Percentiles rank a stretch among this genome's conserved stretches.
Conservation (phyloP, 2,329 filamentous ascomycete species). For the Fusarium sp. region DNA sequence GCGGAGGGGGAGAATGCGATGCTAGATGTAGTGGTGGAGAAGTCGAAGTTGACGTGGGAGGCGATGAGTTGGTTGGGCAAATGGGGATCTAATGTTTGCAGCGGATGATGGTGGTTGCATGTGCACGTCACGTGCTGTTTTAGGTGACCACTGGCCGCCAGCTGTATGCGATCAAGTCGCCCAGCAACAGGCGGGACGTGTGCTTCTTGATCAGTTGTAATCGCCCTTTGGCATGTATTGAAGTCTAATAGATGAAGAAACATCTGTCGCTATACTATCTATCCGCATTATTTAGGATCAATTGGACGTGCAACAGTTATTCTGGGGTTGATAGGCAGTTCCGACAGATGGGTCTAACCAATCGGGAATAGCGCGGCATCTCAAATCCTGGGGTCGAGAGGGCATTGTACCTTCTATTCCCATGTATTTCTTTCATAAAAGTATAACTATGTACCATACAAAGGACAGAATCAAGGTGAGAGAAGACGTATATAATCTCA, state of each 20-base stretch:
- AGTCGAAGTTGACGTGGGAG: neutral
- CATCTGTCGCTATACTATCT: neutral
- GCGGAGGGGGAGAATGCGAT: neutral
- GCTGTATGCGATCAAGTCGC: neutral
- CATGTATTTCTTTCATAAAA: neutral
- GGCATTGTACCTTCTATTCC: neutral
- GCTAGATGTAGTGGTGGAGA: neutral
- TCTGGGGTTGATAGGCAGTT: neutral
- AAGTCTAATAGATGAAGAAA: neutral
- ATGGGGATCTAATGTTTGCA: neutral
- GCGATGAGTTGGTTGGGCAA: conserved; percentile 11
- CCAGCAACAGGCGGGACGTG: neutral
- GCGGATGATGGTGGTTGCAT: conserved; percentile 19
- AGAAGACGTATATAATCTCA: neutral
- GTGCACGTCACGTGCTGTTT: conserved; percentile 29
- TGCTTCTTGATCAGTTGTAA: neutral
- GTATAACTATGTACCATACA: neutral
- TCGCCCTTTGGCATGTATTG: neutral
- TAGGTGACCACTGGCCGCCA: neutral
- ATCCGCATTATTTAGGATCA: neutral
- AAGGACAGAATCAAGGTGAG: neutral
- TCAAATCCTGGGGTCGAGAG: neutral
- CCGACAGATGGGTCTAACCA: neutral
- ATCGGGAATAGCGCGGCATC: neutral
- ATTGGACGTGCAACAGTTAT: neutral